These are phyloP conservation scores for Ophiocytium majus DNA, from an alignment of 352 stramenopile genomes.

Conservation along the genomic window DNA sequence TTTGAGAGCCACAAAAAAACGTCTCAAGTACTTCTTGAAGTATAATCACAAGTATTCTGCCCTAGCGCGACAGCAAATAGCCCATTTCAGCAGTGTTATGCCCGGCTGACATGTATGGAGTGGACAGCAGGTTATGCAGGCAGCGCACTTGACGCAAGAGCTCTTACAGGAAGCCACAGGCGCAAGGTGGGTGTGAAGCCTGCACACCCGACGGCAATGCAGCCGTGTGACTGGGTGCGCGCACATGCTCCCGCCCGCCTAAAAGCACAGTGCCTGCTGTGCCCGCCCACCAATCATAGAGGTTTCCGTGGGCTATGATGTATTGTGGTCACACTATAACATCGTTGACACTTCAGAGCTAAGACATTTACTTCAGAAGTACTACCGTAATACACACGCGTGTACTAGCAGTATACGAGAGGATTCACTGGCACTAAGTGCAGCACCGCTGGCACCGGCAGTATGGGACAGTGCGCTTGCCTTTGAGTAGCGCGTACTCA, in stretches of 20 bases:
- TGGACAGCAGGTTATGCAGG: no score
- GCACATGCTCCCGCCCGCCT: neutral
- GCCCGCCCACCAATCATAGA: neutral
- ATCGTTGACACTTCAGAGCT: neutral
- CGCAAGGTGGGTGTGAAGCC: no score
- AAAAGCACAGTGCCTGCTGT: no score
- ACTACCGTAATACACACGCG: neutral
- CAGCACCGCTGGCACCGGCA: neutral
- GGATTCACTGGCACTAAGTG: neutral
- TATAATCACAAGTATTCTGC: no score
- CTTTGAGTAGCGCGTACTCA: neutral
- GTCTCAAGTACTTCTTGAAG: no score
- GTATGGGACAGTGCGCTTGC: neutral
- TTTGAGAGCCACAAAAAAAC: no score
- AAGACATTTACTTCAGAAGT: neutral
- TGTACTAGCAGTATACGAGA: neutral
- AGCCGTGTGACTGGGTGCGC: neutral
- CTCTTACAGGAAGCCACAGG: no score
- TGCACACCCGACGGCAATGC: neutral
- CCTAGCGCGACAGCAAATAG: no score
- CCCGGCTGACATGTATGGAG: no score
- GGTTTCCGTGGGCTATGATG: neutral
- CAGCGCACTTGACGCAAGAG: no score
- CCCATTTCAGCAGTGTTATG: no score
- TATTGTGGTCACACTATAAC: neutral